These are phyloP conservation scores for Coemansia erecta DNA, from an alignment of 192 early-diverging fungal genomes.

Conservation along the genomic window DNA sequence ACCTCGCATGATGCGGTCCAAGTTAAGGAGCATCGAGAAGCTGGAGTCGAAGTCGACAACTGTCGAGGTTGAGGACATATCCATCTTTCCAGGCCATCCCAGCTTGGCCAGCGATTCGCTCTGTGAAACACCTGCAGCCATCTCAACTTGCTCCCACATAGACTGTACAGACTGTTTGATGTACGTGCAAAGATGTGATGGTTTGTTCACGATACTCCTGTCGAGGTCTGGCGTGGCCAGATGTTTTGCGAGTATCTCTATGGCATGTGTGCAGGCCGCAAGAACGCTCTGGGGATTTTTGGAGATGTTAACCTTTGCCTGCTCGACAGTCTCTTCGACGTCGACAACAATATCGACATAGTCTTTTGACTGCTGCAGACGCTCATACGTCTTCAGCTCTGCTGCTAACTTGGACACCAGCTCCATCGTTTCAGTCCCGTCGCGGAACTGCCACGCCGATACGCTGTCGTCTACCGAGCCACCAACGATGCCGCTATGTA, in stretches of 20 bases:
- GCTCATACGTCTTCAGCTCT: constrained; percentile 25
- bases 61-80: constrained; percentile 20
- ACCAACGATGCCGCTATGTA: constrained; percentile 41
- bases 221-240: background rate
- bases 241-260: constrained; percentile 17
- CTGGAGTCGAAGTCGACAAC: constrained; percentile 27
- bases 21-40: constrained; percentile 31
- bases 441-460: constrained; percentile 47
- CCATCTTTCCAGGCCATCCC: constrained; percentile 42
- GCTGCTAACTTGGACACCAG: constrained; percentile 30
- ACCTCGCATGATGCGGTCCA: constrained; percentile 27
- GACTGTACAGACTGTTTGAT: constrained; percentile 16
- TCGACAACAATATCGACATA: constrained; percentile 40
- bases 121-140: constrained; percentile 21
- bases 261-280: constrained; percentile 14
- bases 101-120: constrained; percentile 27
- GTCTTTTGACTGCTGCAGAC: constrained; percentile 29
- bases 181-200: constrained; percentile 23
- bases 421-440: constrained; percentile 36
- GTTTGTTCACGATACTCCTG: background rate
- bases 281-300: constrained; percentile 22
- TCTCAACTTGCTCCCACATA: constrained; percentile 29
- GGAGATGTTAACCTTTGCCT: constrained; percentile 8
- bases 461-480: constrained; percentile 17
- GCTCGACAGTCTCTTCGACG: constrained; percentile 22